phyloP scores from a whole-genome alignment of 305 asterid species.

The Solanum hybrid region DNA sequence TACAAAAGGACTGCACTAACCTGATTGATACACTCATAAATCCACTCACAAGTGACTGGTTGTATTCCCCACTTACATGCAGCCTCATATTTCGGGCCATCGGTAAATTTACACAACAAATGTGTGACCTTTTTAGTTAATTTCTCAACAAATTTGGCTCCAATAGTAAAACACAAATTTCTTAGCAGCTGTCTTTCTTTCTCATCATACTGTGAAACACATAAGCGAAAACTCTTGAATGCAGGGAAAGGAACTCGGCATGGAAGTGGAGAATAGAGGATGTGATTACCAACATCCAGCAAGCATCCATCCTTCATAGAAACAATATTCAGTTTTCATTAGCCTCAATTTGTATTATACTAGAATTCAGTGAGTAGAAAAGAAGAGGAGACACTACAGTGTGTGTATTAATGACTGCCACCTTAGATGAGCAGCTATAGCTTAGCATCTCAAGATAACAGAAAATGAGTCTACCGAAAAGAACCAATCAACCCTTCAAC shows the following conservation, averaged over 20 bases:
- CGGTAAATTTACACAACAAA: slow-evolving; percentile 62
- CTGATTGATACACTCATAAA: slow-evolving; percentile 73
- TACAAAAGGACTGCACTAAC: slow-evolving; percentile 28
- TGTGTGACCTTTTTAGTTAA: slow-evolving; percentile 68
- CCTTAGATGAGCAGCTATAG: background rate
- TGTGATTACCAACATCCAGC: slow-evolving; percentile 78
- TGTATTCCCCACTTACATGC: slow-evolving; percentile 75
- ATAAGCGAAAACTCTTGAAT: slow-evolving; percentile 56
- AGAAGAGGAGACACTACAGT: background rate
- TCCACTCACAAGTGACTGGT: slow-evolving; percentile 75
- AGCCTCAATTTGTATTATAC: slow-evolving; percentile 9
- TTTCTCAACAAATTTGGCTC: slow-evolving; percentile 54
- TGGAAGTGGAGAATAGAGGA: slow-evolving; percentile 83
- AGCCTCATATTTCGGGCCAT: slow-evolving; percentile 75
- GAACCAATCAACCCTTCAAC: background rate
- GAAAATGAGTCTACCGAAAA: background rate
- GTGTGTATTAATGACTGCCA: background rate
- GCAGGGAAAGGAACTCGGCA: slow-evolving; percentile 81
- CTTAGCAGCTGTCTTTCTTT: slow-evolving; percentile 66
- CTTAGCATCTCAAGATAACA: background rate
- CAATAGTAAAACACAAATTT: slow-evolving; percentile 80
- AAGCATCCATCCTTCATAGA: slow-evolving; percentile 64
- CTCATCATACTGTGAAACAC: slow-evolving; percentile 69
- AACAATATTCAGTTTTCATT: slow-evolving; percentile 18
- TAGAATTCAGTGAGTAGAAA: background rate